Evolutionary conservation across 257 asterid genomes (phyloP), one percentile per base, ranked within the genome.

Genomic region (Nicotiana obtusifolia): DNA sequence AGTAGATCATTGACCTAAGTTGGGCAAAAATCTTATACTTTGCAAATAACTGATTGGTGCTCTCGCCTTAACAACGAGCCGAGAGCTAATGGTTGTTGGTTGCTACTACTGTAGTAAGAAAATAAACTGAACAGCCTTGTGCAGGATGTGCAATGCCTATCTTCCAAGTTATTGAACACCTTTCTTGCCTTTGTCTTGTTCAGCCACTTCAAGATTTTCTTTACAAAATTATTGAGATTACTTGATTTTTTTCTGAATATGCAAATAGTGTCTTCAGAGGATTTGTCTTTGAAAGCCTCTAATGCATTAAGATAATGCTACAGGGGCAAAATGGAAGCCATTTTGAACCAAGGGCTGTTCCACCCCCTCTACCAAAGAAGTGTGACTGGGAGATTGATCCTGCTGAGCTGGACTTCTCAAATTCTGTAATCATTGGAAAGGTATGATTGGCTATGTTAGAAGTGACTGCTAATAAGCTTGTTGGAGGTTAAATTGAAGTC

Each of bases 301-400:
- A 61, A 61, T 24, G n/a, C 44, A 67, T 75, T n/a, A 31, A 44
- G 33, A 44, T 24, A 49, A 56, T 83, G 68, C 82, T 90, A 87
- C 91, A 96, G 99, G 99, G 98, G 17, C 97, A 91, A 84, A 96
- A 87, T 86, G 99, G 99, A 83, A 96, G 98, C 84, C 99, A 96
- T 88, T 94, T 93, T 84, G 99, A 96, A 85, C 99, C 98, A 82
- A 89, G 90, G 84, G 90, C 98, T 10, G 97, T 96, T 77, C 87
- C 91, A 69, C 98, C 98, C 24, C 99, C 98, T 85, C 90, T 91
- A 33, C 97, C 99, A 68, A 96, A 96, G 15, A 96, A 93, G 90
- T 96, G 98, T 79, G 99, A 96, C 87, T 96, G 99, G 99, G 99
- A 96, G 88, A 87, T 96, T 84, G 97, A 96, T 82, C 98, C 97